Base-by-base conservation (phyloP, 2,329 filamentous ascomycete genomes). In the Penicillium palitans region DNA sequence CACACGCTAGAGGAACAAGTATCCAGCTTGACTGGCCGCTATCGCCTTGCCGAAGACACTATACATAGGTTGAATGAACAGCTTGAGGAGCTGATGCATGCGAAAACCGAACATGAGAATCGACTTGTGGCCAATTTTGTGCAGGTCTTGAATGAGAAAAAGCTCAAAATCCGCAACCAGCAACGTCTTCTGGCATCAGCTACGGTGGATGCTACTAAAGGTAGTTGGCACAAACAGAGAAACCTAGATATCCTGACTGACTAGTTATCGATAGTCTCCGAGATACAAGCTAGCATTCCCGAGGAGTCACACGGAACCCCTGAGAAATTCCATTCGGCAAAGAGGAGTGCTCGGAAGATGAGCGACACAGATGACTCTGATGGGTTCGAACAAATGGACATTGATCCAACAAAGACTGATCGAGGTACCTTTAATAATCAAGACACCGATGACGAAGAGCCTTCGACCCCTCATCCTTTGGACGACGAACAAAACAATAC, bases 101-200 rank as follows among this genome's bases (percentile, higher is more conserved):
- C 81, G 1, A 87, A 87, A 65, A 74, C 75, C 60, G 79, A 82
- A 52, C 80, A 87, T 59, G 84, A 88, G 61, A 76, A 80, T 19
- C 78, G 81, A 46, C 72, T 87, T 61, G 70, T 87, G n/a, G 75
- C 78, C 55, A 85, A 85, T 66, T 87, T 86, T 60, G 79, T 79
- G 53, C 78, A 80, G 48, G 66, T 88, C 25, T 72, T 88, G 9
- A 87, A 88, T 58, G 80, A 83, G 61, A 88, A 88, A 73, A 87
- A 87, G 73, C 76, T 84, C 6, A 87, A 87, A 68, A 87, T 87
- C 49, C 75, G 85, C 50, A 85, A 86, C 64, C 84, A 86, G 69
- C 83, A 84, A 66, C 78, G 84, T 24, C 70, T 87, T 6, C 68
- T 87, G 15, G 78, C 79, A 17, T 75, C 77, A 31, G 81, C 80